phyloP scores from a whole-genome alignment of 164 flowering plant species.

The Platanus orientalis region DNA sequence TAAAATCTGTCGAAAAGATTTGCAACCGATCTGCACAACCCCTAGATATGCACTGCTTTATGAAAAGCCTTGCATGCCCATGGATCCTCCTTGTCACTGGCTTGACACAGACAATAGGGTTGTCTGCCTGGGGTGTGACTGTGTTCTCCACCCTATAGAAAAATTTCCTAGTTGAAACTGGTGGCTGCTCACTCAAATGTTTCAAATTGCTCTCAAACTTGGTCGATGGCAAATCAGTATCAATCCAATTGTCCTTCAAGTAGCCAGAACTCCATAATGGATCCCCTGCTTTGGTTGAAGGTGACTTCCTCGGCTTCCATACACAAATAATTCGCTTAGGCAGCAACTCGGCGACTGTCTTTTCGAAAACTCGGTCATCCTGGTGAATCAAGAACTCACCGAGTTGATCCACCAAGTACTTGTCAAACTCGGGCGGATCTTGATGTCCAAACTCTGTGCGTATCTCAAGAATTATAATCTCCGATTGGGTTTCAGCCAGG shows the following conservation, averaged over 20 bases:
- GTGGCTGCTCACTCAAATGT: not conserved
- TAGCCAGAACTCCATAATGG: not conserved
- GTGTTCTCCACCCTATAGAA: too few relatives aligned
- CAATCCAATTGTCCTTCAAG: slow-evolving; percentile 1
- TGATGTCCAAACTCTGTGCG: not conserved
- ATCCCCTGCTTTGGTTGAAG: not conserved
- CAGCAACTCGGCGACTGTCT: too few relatives aligned
- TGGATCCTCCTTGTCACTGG: not conserved
- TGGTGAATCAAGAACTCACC: not conserved
- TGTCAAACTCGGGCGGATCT: too few relatives aligned
- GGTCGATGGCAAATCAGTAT: not conserved
- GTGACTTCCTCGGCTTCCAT: not conserved
- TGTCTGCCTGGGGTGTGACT: not conserved
- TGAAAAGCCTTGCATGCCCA: not conserved
- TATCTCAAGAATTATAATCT: not conserved
- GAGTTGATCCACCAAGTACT: not conserved
- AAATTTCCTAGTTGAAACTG: not conserved
- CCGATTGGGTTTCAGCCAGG: not conserved
- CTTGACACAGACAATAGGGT: not conserved
- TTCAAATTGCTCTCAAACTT: not conserved
- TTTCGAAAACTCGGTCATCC: not conserved
- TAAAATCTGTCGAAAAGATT: not conserved
- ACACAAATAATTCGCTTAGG: not conserved
- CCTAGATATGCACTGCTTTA: not conserved
- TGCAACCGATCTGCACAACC: not conserved